Evolutionary conservation across 352 stramenopile species (phyloP), one percentile per base, ranked within the genome.

Genomic region (Phytophthora ramorum): DNA sequence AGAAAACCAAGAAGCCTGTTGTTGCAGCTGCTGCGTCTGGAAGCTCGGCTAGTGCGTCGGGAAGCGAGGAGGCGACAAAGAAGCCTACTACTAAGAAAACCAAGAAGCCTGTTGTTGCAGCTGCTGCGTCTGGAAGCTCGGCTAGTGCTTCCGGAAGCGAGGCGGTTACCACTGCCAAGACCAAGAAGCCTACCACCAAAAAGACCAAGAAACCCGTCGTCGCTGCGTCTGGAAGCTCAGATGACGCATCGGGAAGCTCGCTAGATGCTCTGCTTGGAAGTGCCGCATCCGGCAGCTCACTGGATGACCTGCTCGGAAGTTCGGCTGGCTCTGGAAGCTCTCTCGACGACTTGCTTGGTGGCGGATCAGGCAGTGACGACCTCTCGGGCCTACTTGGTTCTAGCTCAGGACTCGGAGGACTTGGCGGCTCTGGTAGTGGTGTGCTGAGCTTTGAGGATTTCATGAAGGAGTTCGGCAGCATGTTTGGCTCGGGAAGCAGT

Each of bases 401-500:
- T 10, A 26, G 13, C 9, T 44, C 37, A 12, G 37, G 12, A 17
- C 37, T 48, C 5, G 38, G 20, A 7, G 24, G 19, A 2, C 8
- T 60, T 24, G 35, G 30, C 2, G 57, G 58, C 2, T 66, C 58
- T 10, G 59, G 59, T 0, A 66, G 45, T 7, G 14, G 40, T 28
- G 37, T 57, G 12, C 38, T 47, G 3, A 66, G 50, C 20, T 66
- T 55, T 26, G 41, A 70, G 7, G 47, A 65, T 2, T 70, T 66
- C 32, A 26, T 70, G 28, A 63, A 67, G 14, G 20, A 59, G 14
- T 65, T 55, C 12, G 47, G 62, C 9, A 60, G 54, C 40, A 50
- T 68, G 50, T 64, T 67, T 14, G 64, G 64, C 0, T 68, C 58
- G 7, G 58, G 64, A 22, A 58, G 65, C 22, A 56, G 46, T 51